Evolutionary conservation across 768 basidiomycete species (phyloP).

Genomic region (Termitomyces sp.): DNA sequence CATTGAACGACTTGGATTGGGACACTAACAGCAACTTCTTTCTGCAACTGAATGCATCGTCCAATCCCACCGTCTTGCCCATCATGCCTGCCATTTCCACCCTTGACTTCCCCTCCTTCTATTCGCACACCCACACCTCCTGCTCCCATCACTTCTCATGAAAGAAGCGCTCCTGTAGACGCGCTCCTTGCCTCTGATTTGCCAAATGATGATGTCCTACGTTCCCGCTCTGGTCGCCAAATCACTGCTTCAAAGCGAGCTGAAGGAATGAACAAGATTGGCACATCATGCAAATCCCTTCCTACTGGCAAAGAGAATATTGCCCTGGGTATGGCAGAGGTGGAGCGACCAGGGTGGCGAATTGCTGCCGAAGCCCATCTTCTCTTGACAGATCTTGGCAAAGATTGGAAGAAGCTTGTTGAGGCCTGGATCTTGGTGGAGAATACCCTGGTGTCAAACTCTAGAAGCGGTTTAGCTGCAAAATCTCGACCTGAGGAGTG

Average conservation of each 20-base stretch:
- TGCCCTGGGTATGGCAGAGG: background rate
- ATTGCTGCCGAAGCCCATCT: constrained; percentile 3
- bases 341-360: background rate
- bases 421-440: constrained; percentile 4
- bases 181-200: no score
- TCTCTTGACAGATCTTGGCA: background rate
- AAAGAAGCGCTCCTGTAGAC: no score
- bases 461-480: background rate
- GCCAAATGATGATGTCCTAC: background rate
- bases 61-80: no score
- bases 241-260: background rate
- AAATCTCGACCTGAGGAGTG: background rate
- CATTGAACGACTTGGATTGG: no score
- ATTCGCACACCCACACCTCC: no score
- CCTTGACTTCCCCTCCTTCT: no score
- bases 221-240: background rate
- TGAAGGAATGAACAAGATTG: background rate
- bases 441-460: background rate
- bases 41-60: no score
- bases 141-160: no score
- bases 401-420: constrained; percentile 1
- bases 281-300: background rate
- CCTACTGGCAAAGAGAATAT: background rate
- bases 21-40: no score
- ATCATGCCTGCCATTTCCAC: no score